Base-by-base conservation (phyloP, 2,329 filamentous ascomycete species). In the Raffaelea albimanens region DNA sequence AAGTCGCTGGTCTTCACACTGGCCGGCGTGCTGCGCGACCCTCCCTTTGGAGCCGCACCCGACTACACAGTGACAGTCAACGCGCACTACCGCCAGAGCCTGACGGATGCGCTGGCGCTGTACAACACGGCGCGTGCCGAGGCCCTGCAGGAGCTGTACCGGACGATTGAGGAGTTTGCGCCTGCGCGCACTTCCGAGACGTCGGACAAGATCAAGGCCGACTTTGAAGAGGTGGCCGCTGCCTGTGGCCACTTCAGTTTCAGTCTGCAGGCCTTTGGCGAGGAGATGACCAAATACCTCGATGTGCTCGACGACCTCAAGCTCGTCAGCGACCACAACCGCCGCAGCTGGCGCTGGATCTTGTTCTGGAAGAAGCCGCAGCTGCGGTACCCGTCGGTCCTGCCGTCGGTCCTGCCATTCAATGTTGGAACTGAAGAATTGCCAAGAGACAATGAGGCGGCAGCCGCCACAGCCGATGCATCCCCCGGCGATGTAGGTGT, bases 231-330 rank as follows among this genome's bases (percentile, higher is more conserved):
- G 64, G 90, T 97, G 11, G 90, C 91, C 38, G 91, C 93, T n/a
- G 94, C 90, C 48, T 98, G 93, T 59, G 91, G 93, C 0, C 90
- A 97, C 64, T 98, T 97, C 61, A 91, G 87, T 60, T 96, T 93
- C 61, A 94, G 86, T 40, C 71, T 98, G 22, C 79, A 93, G 53
- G 86, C 93, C 55, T 91, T 97, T 59, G 90, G 88, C 0, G 87
- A 95, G 60, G 89, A 96, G 59, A 85, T 95, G 68, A 80, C 87
- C 54, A 78, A 77, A 13, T 93, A 95, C 56, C 66, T 98, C 40
- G 80, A 87, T 45, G 82, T 93, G 1, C 68, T 98, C 4, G 88
- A 96, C 59, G 87, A 95, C 39, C 67, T 97, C 38, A 90, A 93
- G 61, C 76, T 85, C 52, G 69, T 78, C 18, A 80, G 80, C 22